Evolutionary conservation across 2,329 filamentous ascomycete species (phyloP).

Genomic region (Hypoxylon rubiginosum): DNA sequence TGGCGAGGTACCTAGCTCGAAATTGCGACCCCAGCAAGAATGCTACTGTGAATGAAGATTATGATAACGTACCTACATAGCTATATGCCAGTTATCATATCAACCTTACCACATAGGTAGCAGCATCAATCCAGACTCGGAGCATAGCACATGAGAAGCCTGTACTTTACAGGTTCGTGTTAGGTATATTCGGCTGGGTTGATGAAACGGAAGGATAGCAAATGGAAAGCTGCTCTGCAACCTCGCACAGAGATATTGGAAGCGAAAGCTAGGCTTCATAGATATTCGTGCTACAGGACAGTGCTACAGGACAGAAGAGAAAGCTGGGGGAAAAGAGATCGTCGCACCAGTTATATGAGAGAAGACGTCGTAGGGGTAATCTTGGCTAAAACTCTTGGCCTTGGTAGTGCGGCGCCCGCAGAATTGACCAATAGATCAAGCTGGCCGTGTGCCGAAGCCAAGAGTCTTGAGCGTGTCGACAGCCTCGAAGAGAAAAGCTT

Average conservation of each 20-base stretch:
- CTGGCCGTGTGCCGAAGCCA: slow-evolving; percentile 31
- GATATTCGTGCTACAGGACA: slow-evolving; percentile 15
- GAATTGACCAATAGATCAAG: slow-evolving; percentile 31
- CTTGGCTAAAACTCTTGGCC: slow-evolving; percentile 47
- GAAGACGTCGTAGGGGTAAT: slow-evolving; percentile 27
- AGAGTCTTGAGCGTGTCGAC: slow-evolving; percentile 26
- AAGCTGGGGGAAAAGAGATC: slow-evolving; percentile 20
- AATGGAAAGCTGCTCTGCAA: slow-evolving; percentile 35
- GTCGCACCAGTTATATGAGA: slow-evolving; percentile 35
- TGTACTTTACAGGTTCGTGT: slow-evolving; percentile 19
- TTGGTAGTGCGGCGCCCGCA: slow-evolving; percentile 28
- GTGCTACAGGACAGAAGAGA: slow-evolving; percentile 12
- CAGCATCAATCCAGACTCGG: slow-evolving; percentile 14
- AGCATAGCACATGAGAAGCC: slow-evolving; percentile 6
- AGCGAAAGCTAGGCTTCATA: slow-evolving; percentile 9
- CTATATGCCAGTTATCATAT: not conserved
- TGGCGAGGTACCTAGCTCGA: slow-evolving; percentile 9
- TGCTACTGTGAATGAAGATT: slow-evolving; percentile 18
- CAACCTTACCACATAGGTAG: slow-evolving; percentile 15
- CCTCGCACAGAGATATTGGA: slow-evolving; percentile 22
- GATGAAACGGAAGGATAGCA: slow-evolving; percentile 41
- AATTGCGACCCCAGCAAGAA: slow-evolving; percentile 22
- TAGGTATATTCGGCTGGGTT: slow-evolving; percentile 22
- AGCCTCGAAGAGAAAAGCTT: slow-evolving; percentile 33
- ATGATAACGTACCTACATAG: slow-evolving; percentile 3